Evolutionary conservation across 495 filamentous ascomycete genomes (phyloP).

Genomic region (Hypoxylon crocopeplum): DNA sequence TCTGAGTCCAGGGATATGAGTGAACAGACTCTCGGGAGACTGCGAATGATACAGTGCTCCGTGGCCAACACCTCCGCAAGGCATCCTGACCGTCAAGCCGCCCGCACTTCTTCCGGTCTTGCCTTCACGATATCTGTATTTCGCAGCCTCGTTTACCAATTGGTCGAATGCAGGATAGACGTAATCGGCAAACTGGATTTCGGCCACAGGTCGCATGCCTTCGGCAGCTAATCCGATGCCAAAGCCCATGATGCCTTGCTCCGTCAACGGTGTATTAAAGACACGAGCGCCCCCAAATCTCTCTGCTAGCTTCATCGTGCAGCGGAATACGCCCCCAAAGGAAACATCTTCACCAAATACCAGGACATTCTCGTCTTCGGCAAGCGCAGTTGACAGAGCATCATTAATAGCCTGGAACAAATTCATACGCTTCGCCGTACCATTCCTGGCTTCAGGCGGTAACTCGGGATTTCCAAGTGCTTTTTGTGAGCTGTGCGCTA

Average conservation of each 20-base stretch:
- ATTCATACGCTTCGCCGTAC: slow-evolving; percentile 83
- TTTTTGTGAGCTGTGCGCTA: slow-evolving; percentile 76
- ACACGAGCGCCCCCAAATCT: slow-evolving; percentile 88
- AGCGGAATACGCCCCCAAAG: slow-evolving; percentile 96
- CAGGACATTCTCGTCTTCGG: slow-evolving; percentile 81
- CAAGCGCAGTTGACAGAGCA: slow-evolving; percentile 81
- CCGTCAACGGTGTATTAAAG: slow-evolving; percentile 94
- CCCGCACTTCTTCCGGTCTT: slow-evolving; percentile 70
- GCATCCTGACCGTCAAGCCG: slow-evolving; percentile 92
- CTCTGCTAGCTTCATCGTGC: slow-evolving; percentile 86
- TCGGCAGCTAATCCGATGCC: slow-evolving; percentile 88
- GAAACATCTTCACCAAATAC: slow-evolving; percentile 97
- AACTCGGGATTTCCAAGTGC: slow-evolving; percentile 74
- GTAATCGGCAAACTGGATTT: slow-evolving; percentile 99
- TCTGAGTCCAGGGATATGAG: slow-evolving; percentile 86
- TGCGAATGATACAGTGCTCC: slow-evolving; percentile 96
- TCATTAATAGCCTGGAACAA: slow-evolving; percentile 92
- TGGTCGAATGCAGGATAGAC: slow-evolving; percentile 97
- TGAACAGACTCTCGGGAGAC: slow-evolving; percentile 90
- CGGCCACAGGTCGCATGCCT: slow-evolving; percentile 91
- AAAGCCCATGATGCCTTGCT: slow-evolving; percentile 95
- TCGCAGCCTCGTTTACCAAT: slow-evolving; percentile 95
- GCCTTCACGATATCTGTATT: slow-evolving; percentile 88
- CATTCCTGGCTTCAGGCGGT: slow-evolving; percentile 66
- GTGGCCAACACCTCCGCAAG: slow-evolving; percentile 93